Evolutionary conservation across 306 rosid species (phyloP), one percentile per base, ranked within the genome.

Genomic region (Begonia fuchsioides): DNA sequence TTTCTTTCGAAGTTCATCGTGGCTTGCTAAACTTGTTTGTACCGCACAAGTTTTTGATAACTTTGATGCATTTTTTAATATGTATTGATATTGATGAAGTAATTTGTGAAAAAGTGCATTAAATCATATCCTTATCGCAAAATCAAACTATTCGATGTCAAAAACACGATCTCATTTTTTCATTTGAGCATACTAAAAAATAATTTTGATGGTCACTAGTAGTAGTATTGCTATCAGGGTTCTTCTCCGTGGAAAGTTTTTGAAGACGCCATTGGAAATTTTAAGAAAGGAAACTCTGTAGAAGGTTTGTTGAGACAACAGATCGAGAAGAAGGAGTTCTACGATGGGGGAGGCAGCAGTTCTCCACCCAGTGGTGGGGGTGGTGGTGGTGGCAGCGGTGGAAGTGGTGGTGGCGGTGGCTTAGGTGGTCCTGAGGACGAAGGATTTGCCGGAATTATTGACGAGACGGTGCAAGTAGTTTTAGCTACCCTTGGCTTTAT

Each of bases 401-500:
- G 80, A 0, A 54, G 68, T 10, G 52, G 62, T 39, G 58, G 71
- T 9, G 65, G 69, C 0, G 59, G 61, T 39, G 70, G 71, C 52
- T 52, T 76, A 41, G 66, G 80, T 44, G 95, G 72, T 55, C 55
- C 90, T 20, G 84, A 74, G 15, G 92, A 67, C 15, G 82, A 70
- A 55, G 72, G 53, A 68, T 44, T 63, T 58, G 32, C 54, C 52
- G 90, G 68, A 47, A 62, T 74, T 60, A 17, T 79, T 16, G 78
- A 81, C 43, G 97, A 88, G 67, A 67, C 73, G 38, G 20, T 74
- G 44, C 95, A 88, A 74, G 66, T 85, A 9, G 13, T 78, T 67
- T 59, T 88, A 5, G 95, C 97, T 39, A 78, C 90, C 44, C 16
- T 67, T 43, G 83, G 82, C 68, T 70, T 88, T 46, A 44, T 88